Conservation (phyloP, 176 grass and related monocot genomes). For the Saccharum spontaneum region DNA sequence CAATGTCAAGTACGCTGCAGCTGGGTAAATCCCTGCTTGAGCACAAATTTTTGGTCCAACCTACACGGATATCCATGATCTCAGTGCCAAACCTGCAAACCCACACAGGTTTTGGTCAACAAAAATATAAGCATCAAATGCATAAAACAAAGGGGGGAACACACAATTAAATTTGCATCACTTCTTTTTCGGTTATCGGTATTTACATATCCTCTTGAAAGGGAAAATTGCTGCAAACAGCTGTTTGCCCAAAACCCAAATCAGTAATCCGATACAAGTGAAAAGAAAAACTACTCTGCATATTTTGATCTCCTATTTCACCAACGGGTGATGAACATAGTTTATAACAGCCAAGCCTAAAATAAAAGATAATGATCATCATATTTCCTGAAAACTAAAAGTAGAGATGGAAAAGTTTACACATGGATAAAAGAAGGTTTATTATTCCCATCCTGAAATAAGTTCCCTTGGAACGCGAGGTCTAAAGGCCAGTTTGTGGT, state of each 20-base stretch:
- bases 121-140: neutral
- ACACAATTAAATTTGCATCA: neutral
- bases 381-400: neutral
- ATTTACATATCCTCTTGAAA: neutral
- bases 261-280: neutral
- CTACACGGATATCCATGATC: slow-evolving; percentile 71
- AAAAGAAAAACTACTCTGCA: neutral
- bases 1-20: slow-evolving; percentile 78
- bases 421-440: neutral
- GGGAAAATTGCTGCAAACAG: neutral
- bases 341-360: slow-evolving; percentile 7
- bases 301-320: neutral
- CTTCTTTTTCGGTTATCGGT: neutral
- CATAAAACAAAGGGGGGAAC: neutral
- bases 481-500: neutral
- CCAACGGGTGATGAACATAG: neutral
- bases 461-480: neutral
- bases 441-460: neutral
- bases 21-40: slow-evolving; percentile 52
- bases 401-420: neutral
- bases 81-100: slow-evolving; percentile 74
- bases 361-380: neutral
- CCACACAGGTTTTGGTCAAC: neutral
- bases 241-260: neutral
- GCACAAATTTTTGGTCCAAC: slow-evolving; percentile 85